Conservation (phyloP, 2,329 filamentous ascomycete species). For the Exophiala phaeomuriformis region DNA sequence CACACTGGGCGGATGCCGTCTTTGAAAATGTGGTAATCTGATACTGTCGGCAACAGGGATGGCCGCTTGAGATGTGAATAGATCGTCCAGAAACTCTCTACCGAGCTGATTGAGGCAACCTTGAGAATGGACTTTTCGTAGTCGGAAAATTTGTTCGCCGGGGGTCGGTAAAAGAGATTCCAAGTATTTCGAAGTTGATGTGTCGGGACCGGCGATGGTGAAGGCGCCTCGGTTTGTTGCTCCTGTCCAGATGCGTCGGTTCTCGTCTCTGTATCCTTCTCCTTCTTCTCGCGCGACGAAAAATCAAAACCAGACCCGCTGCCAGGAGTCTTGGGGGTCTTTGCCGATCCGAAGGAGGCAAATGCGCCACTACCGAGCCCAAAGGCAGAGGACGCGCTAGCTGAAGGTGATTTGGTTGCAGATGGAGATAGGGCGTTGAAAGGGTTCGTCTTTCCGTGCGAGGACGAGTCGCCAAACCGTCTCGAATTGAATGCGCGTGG, state of each 20-base stretch:
- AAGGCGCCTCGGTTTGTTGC: conserved; percentile 30
- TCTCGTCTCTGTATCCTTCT: conserved; percentile 40
- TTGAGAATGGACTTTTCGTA: conserved; percentile 95
- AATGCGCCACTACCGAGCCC: conserved; percentile 92
- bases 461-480: conserved; percentile 66
- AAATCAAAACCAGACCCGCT: conserved; percentile 69
- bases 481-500: conserved; percentile 61
- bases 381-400: conserved; percentile 77
- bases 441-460: conserved; percentile 67
- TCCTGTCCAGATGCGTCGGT: conserved; percentile 36
- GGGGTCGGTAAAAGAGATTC: conserved; percentile 96
- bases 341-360: conserved; percentile 80
- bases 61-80: conserved; percentile 86
- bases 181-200: conserved; percentile 75
- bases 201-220: conserved; percentile 30
- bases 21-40: conserved; percentile 97
- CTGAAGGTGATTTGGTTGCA: conserved; percentile 64
- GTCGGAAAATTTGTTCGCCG: conserved; percentile 83
- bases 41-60: conserved; percentile 79
- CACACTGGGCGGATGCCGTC: conserved; percentile 93
- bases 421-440: conserved; percentile 70
- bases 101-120: conserved; percentile 71
- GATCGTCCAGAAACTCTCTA: conserved; percentile 84
- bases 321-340: conserved; percentile 73
- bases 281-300: conserved; percentile 60